phyloP scores from a whole-genome alignment of 225 moss, liverwort and hornwort genomes.

The Lunularia cruciata region DNA sequence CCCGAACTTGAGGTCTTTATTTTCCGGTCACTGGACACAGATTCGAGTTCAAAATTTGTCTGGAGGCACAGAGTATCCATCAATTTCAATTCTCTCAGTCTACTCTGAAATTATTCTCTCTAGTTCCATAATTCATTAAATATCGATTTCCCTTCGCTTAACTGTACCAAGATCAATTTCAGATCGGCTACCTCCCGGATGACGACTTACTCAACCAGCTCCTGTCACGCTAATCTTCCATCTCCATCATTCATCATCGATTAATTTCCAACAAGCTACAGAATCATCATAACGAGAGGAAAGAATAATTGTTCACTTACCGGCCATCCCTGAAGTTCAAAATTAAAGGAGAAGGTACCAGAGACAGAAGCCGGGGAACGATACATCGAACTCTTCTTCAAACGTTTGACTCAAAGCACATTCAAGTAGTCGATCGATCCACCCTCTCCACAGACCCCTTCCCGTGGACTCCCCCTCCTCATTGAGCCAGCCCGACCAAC shows the following conservation, averaged over 20 bases:
- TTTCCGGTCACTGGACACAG: not conserved
- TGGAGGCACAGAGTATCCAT: not conserved
- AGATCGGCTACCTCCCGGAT: not conserved
- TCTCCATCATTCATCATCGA: not conserved
- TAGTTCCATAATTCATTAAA: too few species aligned
- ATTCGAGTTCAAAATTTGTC: not conserved
- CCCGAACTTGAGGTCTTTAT: not conserved
- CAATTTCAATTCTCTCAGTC: not conserved
- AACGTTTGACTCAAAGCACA: not conserved
- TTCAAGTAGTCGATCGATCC: not conserved
- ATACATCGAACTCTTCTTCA: slow-evolving; percentile 31
- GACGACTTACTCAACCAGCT: not conserved
- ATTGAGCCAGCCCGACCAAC: not conserved
- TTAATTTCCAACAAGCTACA: too few species aligned
- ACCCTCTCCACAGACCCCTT: not conserved
- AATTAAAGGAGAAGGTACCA: slow-evolving; percentile 33
- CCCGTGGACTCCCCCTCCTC: not conserved
- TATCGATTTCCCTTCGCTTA: not conserved
- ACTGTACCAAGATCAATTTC: not conserved
- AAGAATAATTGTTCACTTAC: slow-evolving; percentile 1
- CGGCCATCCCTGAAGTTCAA: slow-evolving; percentile 30
- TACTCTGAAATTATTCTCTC: not conserved
- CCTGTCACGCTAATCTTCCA: too few species aligned
- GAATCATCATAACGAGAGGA: not conserved
- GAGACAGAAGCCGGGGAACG: slow-evolving; percentile 35